Conservation (phyloP, 2,329 filamentous ascomycete genomes). For the Colletotrichum truncatum region DNA sequence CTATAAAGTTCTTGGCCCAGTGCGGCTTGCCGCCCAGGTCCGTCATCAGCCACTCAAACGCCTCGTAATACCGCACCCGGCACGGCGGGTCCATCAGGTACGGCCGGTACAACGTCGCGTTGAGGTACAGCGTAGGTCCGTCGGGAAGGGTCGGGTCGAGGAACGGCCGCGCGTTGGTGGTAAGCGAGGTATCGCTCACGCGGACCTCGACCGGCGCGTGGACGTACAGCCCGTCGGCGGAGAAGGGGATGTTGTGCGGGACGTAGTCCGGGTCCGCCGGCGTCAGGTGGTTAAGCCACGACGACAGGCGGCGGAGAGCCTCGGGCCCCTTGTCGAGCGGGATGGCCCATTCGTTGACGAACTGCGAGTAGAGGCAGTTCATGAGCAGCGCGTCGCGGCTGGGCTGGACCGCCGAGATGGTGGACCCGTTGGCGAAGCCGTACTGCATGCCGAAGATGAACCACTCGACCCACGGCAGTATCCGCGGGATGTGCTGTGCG, state of each 20-base stretch:
- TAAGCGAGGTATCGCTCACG: slow-evolving; percentile 73
- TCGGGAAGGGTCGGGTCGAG: slow-evolving; percentile 76
- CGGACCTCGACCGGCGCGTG: slow-evolving; percentile 95
- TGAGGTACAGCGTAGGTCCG: slow-evolving; percentile 85
- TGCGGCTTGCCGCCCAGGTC: slow-evolving; percentile 85
- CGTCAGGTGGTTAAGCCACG: slow-evolving; percentile 78
- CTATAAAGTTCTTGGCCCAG: slow-evolving; percentile 91
- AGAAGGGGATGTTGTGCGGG: slow-evolving; percentile 78
- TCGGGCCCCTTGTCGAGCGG: slow-evolving; percentile 88
- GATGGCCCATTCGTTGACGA: slow-evolving; percentile 97
- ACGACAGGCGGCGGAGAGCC: slow-evolving; percentile 81
- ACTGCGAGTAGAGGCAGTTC: slow-evolving; percentile 99
- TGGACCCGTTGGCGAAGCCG: slow-evolving; percentile 78
- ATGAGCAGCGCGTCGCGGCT: slow-evolving; percentile 85
- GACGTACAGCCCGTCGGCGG: slow-evolving; percentile 81
- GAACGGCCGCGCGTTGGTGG: slow-evolving; percentile 48
- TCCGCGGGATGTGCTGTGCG: slow-evolving; percentile 78
- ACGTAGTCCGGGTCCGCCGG: slow-evolving; percentile 73
- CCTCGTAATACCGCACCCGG: slow-evolving; percentile 81
- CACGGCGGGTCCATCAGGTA: slow-evolving; percentile 83
- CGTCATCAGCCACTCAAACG: slow-evolving; percentile 90
- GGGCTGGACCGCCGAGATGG: slow-evolving; percentile 80
- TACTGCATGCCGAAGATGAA: slow-evolving; percentile 99
- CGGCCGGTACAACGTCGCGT: slow-evolving; percentile 88
- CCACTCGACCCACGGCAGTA: slow-evolving; percentile 92